Percentiles rank a stretch among this genome's conserved stretches.
Conservation (phyloP, 2,329 filamentous ascomycete species). For the Apiospora sp. region DNA sequence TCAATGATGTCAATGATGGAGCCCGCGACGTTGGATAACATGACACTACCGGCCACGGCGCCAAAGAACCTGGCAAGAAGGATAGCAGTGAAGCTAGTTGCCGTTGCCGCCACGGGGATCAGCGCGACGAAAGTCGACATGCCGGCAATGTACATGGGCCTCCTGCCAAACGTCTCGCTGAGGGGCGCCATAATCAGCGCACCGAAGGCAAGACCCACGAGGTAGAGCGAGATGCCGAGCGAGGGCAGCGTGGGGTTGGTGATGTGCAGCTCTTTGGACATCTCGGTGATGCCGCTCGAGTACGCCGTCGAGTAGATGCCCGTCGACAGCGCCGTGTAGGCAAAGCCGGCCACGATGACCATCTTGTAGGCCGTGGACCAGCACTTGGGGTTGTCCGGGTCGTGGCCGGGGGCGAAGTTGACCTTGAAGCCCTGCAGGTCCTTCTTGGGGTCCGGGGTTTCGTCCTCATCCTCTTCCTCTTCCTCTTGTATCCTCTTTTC, state of each 20-base stretch:
- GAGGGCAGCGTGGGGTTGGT: constrained; percentile 58
- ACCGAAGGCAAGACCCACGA: constrained; percentile 66
- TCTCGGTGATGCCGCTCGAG: constrained; percentile 63
- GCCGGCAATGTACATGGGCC: constrained; percentile 63
- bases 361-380: constrained; percentile 53
- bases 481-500: background rate
- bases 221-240: constrained; percentile 68
- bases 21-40: constrained; percentile 69
- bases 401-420: constrained; percentile 62
- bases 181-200: constrained; percentile 67
- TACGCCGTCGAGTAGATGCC: constrained; percentile 69
- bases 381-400: constrained; percentile 63
- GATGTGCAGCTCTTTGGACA: constrained; percentile 62
- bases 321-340: constrained; percentile 16
- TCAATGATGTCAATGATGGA: constrained; percentile 67
- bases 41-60: constrained; percentile 68
- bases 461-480: background rate
- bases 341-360: constrained; percentile 18
- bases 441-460: constrained; percentile 11
- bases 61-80: constrained; percentile 64
- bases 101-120: constrained; percentile 67
- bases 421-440: constrained; percentile 57
- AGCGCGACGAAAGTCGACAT: constrained; percentile 62
- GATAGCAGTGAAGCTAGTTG: constrained; percentile 61
- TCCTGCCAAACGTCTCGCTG: constrained; percentile 59